Conservation (phyloP, 208 protist genomes). For the Naegleria fowleri region DNA sequence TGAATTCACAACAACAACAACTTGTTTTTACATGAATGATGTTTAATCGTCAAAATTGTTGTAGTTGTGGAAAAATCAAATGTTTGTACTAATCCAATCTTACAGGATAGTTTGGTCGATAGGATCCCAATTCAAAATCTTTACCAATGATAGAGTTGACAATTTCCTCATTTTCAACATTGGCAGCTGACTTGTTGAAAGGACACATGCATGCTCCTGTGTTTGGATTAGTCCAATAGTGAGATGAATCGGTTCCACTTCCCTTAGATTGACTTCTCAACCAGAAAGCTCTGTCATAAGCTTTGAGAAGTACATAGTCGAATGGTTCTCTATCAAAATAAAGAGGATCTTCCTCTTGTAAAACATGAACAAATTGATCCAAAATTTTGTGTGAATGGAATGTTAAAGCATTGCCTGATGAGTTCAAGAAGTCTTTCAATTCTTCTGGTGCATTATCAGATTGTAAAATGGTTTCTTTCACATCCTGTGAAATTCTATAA, state of each 20-base stretch:
- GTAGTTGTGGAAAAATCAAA: too few relatives aligned
- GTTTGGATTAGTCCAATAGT: not conserved
- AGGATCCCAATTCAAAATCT: not conserved
- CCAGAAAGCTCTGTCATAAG: slow-evolving; percentile 18
- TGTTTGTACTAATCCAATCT: not conserved
- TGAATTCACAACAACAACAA: too few relatives aligned
- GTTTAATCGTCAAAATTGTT: too few relatives aligned
- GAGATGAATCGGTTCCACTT: not conserved
- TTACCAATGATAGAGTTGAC: not conserved
- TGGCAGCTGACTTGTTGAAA: not conserved
- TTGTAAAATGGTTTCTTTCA: not conserved
- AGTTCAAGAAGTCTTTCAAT: not conserved
- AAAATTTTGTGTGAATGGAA: not conserved
- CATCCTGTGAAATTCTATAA: not conserved
- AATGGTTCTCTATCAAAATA: not conserved
- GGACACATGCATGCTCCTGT: not conserved
- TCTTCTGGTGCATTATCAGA: not conserved
- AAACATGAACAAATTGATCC: not conserved
- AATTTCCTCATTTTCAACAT: slow-evolving; percentile 6
- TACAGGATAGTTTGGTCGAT: not conserved
- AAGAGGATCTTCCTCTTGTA: not conserved
- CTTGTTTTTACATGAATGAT: too few relatives aligned
- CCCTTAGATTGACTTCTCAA: slow-evolving; percentile 5
- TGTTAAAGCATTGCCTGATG: not conserved
- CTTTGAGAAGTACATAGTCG: slow-evolving; percentile 4